These are phyloP conservation scores for Albizia julibrissin DNA, from an alignment of 306 rosid genomes.

Conservation along the genomic window DNA sequence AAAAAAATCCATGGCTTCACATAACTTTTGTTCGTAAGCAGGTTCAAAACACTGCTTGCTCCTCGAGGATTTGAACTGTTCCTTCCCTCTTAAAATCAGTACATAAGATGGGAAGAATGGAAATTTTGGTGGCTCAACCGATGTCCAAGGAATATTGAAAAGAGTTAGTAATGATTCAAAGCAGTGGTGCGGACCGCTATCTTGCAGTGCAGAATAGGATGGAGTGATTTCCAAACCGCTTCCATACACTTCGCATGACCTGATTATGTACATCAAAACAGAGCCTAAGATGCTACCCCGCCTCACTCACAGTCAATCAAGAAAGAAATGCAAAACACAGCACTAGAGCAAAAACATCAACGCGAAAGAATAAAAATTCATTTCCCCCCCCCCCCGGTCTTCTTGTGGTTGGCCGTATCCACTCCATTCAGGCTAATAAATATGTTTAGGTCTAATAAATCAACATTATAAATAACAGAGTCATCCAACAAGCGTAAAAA, in stretches of 20 bases:
- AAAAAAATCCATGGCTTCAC: neutral
- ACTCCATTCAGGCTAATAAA: neutral
- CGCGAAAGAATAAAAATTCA: neutral
- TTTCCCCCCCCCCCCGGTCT: too few species aligned
- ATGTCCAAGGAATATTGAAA: neutral
- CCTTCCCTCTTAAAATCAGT: neutral
- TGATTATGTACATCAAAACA: neutral
- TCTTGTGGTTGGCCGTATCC: neutral
- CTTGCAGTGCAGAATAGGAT: neutral
- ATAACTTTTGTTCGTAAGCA: neutral
- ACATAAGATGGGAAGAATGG: neutral
- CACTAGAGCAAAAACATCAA: neutral
- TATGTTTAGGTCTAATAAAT: neutral
- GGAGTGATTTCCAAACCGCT: neutral
- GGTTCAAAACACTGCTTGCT: neutral
- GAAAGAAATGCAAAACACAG: neutral
- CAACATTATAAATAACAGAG: neutral
- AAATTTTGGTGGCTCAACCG: neutral
- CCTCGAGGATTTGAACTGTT: neutral
- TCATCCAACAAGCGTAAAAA: neutral
- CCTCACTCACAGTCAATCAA: neutral
- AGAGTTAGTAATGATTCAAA: neutral
- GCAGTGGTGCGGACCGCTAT: neutral
- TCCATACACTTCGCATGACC: neutral
- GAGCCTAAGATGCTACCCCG: neutral